These are phyloP conservation scores for Fusarium caatingaense DNA, from an alignment of 2,329 filamentous ascomycete genomes.

Conservation along the genomic window DNA sequence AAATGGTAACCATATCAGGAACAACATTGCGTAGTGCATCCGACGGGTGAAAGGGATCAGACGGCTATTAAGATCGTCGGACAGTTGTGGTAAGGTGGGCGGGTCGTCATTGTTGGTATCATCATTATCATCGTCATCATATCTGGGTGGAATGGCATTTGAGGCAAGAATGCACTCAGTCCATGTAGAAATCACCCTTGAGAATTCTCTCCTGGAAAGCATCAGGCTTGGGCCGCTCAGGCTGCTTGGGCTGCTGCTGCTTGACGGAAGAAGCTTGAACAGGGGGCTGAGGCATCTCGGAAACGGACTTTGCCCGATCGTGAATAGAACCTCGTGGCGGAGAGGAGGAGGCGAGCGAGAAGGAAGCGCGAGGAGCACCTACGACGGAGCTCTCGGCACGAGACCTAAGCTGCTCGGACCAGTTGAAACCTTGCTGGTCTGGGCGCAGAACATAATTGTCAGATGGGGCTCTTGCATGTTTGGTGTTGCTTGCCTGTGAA, in stretches of 20 bases:
- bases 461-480: constrained; percentile 70
- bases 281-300: constrained; percentile 70
- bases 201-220: constrained; percentile 96
- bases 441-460: constrained; percentile 69
- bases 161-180: constrained; percentile 63
- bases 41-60: constrained; percentile 9
- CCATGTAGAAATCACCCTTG: constrained; percentile 98
- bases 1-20: constrained; percentile 24
- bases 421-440: constrained; percentile 93
- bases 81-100: constrained; percentile 19
- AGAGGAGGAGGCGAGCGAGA: constrained; percentile 64
- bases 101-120: constrained; percentile 29
- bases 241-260: constrained; percentile 49
- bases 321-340: constrained; percentile 59
- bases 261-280: constrained; percentile 60
- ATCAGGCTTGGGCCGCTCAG: constrained; percentile 79
- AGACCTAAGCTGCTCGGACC: constrained; percentile 93
- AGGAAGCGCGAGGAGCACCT: constrained; percentile 66
- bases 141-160: constrained; percentile 16
- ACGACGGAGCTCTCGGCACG: constrained; percentile 84
- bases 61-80: constrained; percentile 27
- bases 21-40: constrained; percentile 24
- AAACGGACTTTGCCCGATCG: constrained; percentile 76
- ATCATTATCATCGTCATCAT: constrained; percentile 42
- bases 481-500: constrained; percentile 70